A percentile compares a stretch with the other conserved stretches of the same genome.
These are phyloP conservation scores for Cutaneotrichosporon cutaneum DNA, from an alignment of 1,284 basidiomycete species.

Conservation along the genomic window DNA sequence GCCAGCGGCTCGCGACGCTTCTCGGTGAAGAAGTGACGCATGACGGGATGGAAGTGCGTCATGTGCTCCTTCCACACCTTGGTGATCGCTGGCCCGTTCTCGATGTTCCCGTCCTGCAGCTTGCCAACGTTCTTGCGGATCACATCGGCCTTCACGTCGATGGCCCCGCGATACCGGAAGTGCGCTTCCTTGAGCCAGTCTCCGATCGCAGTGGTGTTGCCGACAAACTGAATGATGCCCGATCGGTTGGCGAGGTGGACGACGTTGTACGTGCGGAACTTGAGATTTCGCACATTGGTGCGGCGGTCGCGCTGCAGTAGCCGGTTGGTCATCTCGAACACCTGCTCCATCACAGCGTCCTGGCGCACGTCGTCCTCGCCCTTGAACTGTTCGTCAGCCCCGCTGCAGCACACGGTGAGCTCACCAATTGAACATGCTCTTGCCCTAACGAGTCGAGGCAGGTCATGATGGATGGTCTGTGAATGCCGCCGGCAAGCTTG, in stretches of 20 bases:
- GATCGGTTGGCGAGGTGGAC: conserved; percentile 77
- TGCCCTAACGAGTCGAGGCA: conserved; percentile 71
- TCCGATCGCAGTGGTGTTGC: conserved; percentile 69
- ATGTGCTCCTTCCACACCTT: conserved; percentile 60
- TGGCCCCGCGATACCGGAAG: conserved; percentile 36
- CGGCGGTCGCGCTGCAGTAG: conserved; percentile 72
- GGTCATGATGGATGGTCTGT: conserved; percentile 74
- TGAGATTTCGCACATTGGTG: conserved; percentile 69
- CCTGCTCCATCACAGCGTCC: conserved; percentile 98
- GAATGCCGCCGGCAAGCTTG: conserved; percentile 72
- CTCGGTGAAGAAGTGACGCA: conserved; percentile 93
- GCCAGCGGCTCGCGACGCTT: conserved; percentile 78
- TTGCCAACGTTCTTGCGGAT: conserved; percentile 32
- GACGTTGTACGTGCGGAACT: conserved; percentile 82
- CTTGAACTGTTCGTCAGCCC: conserved; percentile 69
- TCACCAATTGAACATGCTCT: conserved; percentile 76
- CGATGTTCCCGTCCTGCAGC: conserved; percentile 45
- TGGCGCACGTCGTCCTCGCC: conserved; percentile 89
- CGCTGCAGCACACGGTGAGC: conserved; percentile 32
- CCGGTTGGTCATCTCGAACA: conserved; percentile 84
- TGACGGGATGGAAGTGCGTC: conserved; percentile 71
- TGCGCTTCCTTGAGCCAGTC: conserved; percentile 67
- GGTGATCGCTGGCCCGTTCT: conserved; percentile 47
- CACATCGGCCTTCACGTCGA: conserved; percentile 28
- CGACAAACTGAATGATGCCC: conserved; percentile 89